Base-by-base conservation (phyloP, 169 alveolate species). In the Theileria sp. region DNA sequence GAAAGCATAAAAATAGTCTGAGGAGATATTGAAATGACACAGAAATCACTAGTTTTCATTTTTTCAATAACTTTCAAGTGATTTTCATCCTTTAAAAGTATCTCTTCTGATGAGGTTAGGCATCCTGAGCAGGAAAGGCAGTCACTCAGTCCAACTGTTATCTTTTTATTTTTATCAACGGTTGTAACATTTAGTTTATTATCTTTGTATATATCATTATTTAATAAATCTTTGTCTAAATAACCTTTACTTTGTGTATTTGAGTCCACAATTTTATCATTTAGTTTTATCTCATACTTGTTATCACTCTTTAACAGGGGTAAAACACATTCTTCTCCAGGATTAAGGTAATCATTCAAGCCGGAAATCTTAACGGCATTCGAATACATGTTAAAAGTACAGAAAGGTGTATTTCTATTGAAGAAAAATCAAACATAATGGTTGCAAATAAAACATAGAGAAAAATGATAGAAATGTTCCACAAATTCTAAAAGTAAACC, bases 81-180 rank as follows among this genome's bases (percentile, higher is more conserved):
- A 28, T 95, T 89, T 32, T 93, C 93, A 77, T 94, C 86, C 77
- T 92, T 86, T 54, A 94, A 86, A 36, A 96, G 79, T 49, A 96
- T 80, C 84, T 83, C 89, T 28, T 95, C 98, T 15, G 98, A 94
- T 28, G 98, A 89, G 7, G 98, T 96, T 12, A 96, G 96, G 80
- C 98, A 96, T 10, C 98, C 98, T 58, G 96, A 94, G 74, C 98
- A 96, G 23, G 98, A 95, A 68, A 96, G 77, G 66, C 98, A 96
- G 83, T 96, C 98, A 75, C 94, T 79, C 58, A 95, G 88, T 73
- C 95, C 93, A 19, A 96, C 93, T 51, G 92, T 88, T 12, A 97
- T 95, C 23, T 65, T 54, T 12, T 67, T 60, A 23, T 60, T 66
- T 21, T 74, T 62, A 28, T 80, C 83, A 1, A 30, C 49, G 3